Base-by-base conservation (phyloP, 306 rosid genomes). In the Begonia peltatifolia region DNA sequence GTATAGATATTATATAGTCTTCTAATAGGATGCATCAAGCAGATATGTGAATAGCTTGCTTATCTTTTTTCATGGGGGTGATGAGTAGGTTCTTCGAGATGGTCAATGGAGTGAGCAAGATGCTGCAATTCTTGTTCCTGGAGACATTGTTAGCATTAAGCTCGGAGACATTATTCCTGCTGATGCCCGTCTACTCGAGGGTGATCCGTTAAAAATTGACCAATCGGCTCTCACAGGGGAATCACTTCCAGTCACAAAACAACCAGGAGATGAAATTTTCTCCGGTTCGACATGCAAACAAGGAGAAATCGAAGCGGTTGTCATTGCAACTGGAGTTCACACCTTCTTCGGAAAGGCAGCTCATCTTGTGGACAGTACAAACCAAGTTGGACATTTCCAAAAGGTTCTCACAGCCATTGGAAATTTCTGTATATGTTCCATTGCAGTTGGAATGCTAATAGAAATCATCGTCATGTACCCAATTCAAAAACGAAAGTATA, bases 261-360 rank as follows among this genome's bases (percentile, higher is more conserved):
- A 76, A 65, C 90, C 96, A 0, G 90, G 96, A 1, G 74, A 71
- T 10, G 94, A 66, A 63, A 82, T 87, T 9, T 87, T 71, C 75
- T 87, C 96, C 42, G 96, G 96, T n/a, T 87, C 96, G 6, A 87
- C 94, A 4, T 87, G 96, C 74, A 87, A 87, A 50, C 96, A 87
- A 59, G 96, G 96, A 43, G 96, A 87, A 67, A 68, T 87, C 9
- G 94, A 87, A 66, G 96, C 96, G 38, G 64, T 87, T 65, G 94
- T 87, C 17, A 83, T 87, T 14, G 96, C 96, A 66, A 87, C 96
- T 3, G 96, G 96, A 36, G 96, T 87, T 53, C 94, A 87, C 13
- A 80, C 96, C 67, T 83, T 87, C 76, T 87, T 87, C 44, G 96
- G 94, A 50, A 87, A 83, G 69, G 96, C 96, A 13, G 96, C 96